Conservation (phyloP, 768 basidiomycete species). For the Naganishia friedmannii region DNA sequence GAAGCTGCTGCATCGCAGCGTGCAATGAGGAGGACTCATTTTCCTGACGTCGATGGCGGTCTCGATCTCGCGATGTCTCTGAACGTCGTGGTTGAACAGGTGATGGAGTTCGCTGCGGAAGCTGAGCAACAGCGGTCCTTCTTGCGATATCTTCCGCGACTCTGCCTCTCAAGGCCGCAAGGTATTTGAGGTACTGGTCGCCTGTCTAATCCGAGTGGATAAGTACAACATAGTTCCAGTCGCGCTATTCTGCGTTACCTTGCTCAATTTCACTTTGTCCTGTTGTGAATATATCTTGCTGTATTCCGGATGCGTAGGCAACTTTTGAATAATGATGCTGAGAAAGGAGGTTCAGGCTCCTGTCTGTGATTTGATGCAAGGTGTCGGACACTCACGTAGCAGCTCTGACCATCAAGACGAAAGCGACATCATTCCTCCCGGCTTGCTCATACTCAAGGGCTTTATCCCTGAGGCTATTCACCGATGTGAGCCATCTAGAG, state of each 20-base stretch:
- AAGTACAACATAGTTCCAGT: neutral
- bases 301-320: constrained; percentile 31
- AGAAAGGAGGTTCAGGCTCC: neutral
- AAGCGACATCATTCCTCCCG: constrained; percentile 18
- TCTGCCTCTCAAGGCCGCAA: neutral
- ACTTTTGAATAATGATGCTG: constrained; percentile 11
- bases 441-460: constrained; percentile 20
- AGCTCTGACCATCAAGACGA: constrained; percentile 29
- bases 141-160: constrained; percentile 11
- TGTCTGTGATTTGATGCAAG: neutral
- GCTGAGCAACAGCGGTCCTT: neutral
- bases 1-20: neutral
- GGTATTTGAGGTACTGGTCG: constrained; percentile 1
- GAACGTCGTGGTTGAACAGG: neutral
- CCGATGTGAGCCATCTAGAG: constrained; percentile 27
- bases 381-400: constrained; percentile 26
- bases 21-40: neutral
- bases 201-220: neutral
- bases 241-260: neutral
- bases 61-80: neutral
- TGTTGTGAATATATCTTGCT: neutral
- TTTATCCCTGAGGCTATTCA: constrained; percentile 14
- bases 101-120: neutral
- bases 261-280: neutral
- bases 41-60: constrained; percentile 14